phyloP scores from a whole-genome alignment of 108 stramenopile genomes.

The Nitzschia sp. region DNA sequence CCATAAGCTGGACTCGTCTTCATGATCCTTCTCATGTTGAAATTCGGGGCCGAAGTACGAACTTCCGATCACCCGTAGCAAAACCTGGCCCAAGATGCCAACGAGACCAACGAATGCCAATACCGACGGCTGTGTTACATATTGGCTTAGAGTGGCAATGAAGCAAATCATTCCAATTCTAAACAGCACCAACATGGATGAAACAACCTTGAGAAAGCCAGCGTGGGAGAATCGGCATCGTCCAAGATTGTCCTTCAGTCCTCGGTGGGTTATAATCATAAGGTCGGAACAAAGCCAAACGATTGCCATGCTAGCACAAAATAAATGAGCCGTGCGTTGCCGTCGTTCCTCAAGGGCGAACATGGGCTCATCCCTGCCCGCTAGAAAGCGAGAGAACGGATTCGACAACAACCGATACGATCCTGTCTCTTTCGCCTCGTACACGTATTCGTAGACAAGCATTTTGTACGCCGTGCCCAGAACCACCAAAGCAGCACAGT shows the following conservation, averaged over 20 bases:
- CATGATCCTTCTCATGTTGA: background rate
- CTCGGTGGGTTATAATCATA: constrained; percentile 43
- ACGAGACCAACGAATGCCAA: constrained; percentile 22
- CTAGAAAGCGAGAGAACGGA: constrained; percentile 13
- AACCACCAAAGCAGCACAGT: constrained; percentile 42
- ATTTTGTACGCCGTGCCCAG: constrained; percentile 54
- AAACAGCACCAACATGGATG: constrained; percentile 2
- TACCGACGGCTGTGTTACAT: constrained; percentile 31
- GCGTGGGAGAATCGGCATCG: constrained; percentile 5
- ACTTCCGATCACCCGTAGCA: constrained; percentile 17
- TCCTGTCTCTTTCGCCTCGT: constrained; percentile 11
- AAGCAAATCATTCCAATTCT: constrained; percentile 31
- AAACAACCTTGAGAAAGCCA: background rate
- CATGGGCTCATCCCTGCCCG: constrained; percentile 5
- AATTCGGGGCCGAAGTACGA: constrained; percentile 10
- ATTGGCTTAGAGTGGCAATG: constrained; percentile 38
- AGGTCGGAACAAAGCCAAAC: constrained; percentile 45
- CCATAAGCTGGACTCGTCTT: background rate
- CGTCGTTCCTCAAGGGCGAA: constrained; percentile 33
- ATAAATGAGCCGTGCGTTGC: constrained; percentile 44
- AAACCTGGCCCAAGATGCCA: constrained; percentile 22
- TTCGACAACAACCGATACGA: constrained; percentile 13
- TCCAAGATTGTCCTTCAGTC: constrained; percentile 9
- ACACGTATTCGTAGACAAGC: constrained; percentile 43
- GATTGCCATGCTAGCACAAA: constrained; percentile 38